Base-by-base conservation (phyloP, 2,329 filamentous ascomycete species). In the Calonectria naviculata region DNA sequence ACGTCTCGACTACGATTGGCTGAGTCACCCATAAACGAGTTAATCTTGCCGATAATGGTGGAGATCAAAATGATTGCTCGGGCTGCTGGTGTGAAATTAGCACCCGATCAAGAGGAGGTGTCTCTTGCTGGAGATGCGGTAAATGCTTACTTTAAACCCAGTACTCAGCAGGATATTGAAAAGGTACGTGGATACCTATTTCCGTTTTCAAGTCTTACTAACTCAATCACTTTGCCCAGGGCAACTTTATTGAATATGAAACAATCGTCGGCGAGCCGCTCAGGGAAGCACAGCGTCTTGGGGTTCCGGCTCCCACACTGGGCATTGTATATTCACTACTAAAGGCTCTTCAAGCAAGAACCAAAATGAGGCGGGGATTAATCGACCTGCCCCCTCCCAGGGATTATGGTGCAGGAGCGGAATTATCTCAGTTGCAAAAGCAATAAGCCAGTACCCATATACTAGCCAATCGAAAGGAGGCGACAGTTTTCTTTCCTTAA, bases 81-180 rank as follows among this genome's bases (percentile, higher is more conserved):
- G 4, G 56, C 56, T 6, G 36, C 38, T 13, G 56, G 56, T 9
- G 56, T 61, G 3, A 61, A 44, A 24, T 5, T 61, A 5, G 56
- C 56, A 44, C 56, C 56, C 4, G 28, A 61, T 5, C 56, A 61
- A 44, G 56, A 61, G 8, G 56, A 61, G 15, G 31, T 61, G 13
- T 61, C 56, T 13, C 28, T 61, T 21, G 21, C 24, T 21, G 36
- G 56, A 9, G 56, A 61, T 31, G 56, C 56, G 26, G 29, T 61
- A 15, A 44, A 61, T 24, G 38, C 36, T 10, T 61, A 61, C 12
- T 61, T 61, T 28, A 61, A n/a, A 19, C 56, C 56, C 9, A 61
- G 56, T 13, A 61, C 38, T 10, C 56, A 61, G 17, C 56, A 61
- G 26, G 56, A 61, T 31, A 61, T 61, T 44, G 54, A 67, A 31